Percentiles rank a stretch among this genome's conserved stretches.
Conservation (phyloP, 2,329 filamentous ascomycete species). For the Rhynchosporium secalis region DNA sequence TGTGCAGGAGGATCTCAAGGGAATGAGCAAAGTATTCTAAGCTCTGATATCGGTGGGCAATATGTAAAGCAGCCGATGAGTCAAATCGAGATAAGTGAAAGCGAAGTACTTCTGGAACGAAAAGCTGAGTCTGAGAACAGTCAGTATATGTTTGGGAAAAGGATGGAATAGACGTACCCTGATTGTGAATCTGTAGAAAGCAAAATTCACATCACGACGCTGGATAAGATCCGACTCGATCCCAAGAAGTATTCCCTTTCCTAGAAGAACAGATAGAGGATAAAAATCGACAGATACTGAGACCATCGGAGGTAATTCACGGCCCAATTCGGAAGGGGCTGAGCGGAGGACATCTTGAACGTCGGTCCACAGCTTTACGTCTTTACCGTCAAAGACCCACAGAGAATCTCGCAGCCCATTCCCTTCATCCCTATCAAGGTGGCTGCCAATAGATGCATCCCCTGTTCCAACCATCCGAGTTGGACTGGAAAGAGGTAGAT, state of each 20-base stretch:
- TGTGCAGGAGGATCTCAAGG: constrained; percentile 86
- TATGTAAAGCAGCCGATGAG: constrained; percentile 74
- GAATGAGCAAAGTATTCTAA: constrained; percentile 92
- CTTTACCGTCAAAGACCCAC: constrained; percentile 89
- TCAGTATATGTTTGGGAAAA: constrained; percentile 19
- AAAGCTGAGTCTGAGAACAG: constrained; percentile 75
- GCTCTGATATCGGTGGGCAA: constrained; percentile 82
- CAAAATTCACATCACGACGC: constrained; percentile 86
- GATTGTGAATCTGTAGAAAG: constrained; percentile 84
- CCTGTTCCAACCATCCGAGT: constrained; percentile 4
- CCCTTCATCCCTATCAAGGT: constrained; percentile 29
- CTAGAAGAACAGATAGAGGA: constrained; percentile 81
- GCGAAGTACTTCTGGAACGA: constrained; percentile 83
- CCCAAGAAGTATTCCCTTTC: constrained; percentile 86
- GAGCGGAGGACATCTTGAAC: constrained; percentile 79
- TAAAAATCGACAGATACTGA: constrained; percentile 92
- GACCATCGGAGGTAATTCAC: constrained; percentile 73
- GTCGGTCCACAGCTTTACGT: constrained; percentile 86
- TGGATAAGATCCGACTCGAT: constrained; percentile 94
- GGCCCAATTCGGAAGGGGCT: constrained; percentile 61
- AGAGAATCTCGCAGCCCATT: constrained; percentile 73
- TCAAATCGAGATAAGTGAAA: constrained; percentile 75
- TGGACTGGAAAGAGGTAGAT: constrained; percentile 57
- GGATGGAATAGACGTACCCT: constrained; percentile 58
- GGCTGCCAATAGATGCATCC: constrained; percentile 23